phyloP scores from a whole-genome alignment of 306 rosid genomes.

The Abrus pulchellus region DNA sequence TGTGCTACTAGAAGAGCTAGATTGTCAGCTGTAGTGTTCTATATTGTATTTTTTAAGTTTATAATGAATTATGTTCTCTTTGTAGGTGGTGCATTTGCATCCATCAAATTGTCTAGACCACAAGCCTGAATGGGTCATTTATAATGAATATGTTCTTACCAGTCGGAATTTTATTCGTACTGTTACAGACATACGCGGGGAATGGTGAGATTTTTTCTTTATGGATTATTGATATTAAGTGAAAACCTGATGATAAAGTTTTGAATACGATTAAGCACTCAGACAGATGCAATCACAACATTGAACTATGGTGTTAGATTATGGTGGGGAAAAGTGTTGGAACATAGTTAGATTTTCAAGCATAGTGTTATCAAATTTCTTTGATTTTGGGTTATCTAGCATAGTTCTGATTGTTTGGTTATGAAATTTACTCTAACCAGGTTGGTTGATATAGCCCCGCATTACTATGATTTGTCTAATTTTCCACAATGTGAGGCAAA shows the following conservation, averaged over 20 bases:
- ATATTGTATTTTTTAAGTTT: slow-evolving; percentile 4
- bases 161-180: slow-evolving; percentile 93
- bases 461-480: slow-evolving; percentile 79
- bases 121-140: slow-evolving; percentile 97
- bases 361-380: background rate
- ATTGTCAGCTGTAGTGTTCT: background rate
- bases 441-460: slow-evolving; percentile 85
- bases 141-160: slow-evolving; percentile 89
- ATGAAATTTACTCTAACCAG: slow-evolving; percentile 51
- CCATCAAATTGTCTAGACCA: slow-evolving; percentile 94
- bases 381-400: background rate
- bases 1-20: background rate
- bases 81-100: slow-evolving; percentile 90
- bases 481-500: slow-evolving; percentile 94
- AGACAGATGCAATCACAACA: background rate
- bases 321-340: background rate
- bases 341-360: background rate
- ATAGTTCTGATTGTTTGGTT: background rate
- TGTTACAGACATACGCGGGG: slow-evolving; percentile 89
- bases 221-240: background rate
- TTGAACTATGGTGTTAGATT: background rate
- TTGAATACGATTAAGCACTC: background rate
- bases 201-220: slow-evolving; percentile 67
- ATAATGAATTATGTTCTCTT: background rate
- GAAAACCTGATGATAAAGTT: slow-evolving; percentile 27